A percentile compares a stretch with the other conserved stretches of the same genome.
Conservation (phyloP, 116 monocot species). For the Thalassia testudinum region DNA sequence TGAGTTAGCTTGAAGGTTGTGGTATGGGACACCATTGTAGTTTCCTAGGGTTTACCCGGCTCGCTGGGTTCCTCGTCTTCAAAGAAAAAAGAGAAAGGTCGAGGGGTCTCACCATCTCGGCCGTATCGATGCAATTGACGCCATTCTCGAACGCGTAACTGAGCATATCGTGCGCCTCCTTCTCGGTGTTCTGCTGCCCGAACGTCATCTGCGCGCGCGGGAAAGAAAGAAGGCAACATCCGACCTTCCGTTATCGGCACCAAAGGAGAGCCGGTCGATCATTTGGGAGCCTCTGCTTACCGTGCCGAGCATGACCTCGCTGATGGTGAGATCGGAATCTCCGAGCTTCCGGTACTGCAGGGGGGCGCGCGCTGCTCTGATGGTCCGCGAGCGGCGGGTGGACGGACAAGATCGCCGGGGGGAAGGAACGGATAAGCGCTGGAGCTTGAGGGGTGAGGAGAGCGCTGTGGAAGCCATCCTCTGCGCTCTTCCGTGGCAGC, state of each 20-base stretch:
- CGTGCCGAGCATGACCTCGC: conserved; percentile 82
- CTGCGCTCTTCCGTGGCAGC: too few species aligned
- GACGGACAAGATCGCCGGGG: too few species aligned
- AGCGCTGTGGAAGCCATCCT: too few species aligned
- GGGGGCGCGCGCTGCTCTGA: too few species aligned
- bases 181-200: conserved; percentile 92
- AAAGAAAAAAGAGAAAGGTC: too few species aligned
- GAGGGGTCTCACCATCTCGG: conserved; percentile 48
- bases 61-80: too few species aligned
- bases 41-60: too few species aligned
- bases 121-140: conserved; percentile 64
- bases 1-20: too few species aligned
- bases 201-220: conserved; percentile 60
- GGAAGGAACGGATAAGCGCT: too few species aligned
- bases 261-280: background rate
- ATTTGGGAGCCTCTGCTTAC: conserved; percentile 11
- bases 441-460: too few species aligned
- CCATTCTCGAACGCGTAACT: conserved; percentile 66
- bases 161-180: conserved; percentile 75
- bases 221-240: background rate
- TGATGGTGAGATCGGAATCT: conserved; percentile 70
- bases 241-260: background rate
- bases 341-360: conserved; percentile 62
- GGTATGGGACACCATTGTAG: too few species aligned
- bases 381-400: too few species aligned